Conservation (phyloP, 2,329 filamentous ascomycete species). For the Laburnicola sp. region DNA sequence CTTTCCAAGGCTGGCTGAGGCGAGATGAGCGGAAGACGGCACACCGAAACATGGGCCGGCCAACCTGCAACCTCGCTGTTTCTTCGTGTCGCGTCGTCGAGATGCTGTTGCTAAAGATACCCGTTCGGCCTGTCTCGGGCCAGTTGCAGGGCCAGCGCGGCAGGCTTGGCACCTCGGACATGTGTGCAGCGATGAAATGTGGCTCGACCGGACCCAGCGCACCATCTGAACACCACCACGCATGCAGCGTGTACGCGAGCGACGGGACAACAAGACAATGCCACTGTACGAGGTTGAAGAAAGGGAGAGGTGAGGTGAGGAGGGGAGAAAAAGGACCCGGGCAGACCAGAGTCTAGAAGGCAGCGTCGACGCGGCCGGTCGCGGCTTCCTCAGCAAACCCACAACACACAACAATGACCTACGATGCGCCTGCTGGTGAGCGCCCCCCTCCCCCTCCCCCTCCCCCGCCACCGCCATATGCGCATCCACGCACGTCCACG, state of each 20-base stretch:
- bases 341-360: slow-evolving; percentile 9
- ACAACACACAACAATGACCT: slow-evolving; percentile 1
- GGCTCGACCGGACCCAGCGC: not conserved
- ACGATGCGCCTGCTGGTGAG: not conserved
- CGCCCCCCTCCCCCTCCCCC: not conserved
- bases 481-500: no score
- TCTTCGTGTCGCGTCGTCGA: slow-evolving; percentile 6
- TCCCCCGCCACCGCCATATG: not conserved
- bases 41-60: not conserved
- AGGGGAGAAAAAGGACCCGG: slow-evolving; percentile 6
- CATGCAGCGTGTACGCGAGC: slow-evolving; percentile 1
- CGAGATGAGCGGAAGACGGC: slow-evolving; percentile 5
- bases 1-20: slow-evolving; percentile 13
- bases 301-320: slow-evolving; percentile 10
- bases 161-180: slow-evolving; percentile 15
- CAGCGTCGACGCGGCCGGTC: slow-evolving; percentile 21
- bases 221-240: slow-evolving; percentile 3
- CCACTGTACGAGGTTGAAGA: not conserved
- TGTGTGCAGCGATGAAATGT: slow-evolving; percentile 6
- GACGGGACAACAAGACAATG: not conserved
- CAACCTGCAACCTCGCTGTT: not conserved
- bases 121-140: slow-evolving; percentile 10
- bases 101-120: slow-evolving; percentile 26
- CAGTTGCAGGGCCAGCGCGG: slow-evolving; percentile 12
- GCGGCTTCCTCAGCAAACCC: slow-evolving; percentile 6